Evolutionary conservation across 192 early-diverging fungal species (phyloP).

Genomic region (Backusella liffmaniae): DNA sequence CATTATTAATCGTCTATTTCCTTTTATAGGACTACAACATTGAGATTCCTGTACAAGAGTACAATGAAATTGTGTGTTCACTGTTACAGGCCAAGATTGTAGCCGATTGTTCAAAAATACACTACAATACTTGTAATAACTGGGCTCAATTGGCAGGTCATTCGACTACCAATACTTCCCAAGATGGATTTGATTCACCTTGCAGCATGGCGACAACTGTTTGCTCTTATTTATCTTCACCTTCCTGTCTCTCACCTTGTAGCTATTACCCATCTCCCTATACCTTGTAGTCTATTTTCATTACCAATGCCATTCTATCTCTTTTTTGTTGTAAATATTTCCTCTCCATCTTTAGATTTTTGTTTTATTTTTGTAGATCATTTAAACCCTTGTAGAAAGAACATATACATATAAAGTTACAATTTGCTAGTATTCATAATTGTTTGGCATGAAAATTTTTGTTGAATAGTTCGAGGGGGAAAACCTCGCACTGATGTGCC

Average conservation of each 20-base stretch:
- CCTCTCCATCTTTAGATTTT: not conserved
- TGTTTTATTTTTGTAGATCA: not conserved
- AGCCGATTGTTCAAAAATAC: not conserved
- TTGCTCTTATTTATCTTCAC: not conserved
- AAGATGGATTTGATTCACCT: not conserved
- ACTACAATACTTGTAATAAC: not conserved
- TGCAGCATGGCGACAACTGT: not conserved
- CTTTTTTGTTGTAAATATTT: not conserved
- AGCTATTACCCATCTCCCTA: not conserved
- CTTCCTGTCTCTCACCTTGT: not conserved
- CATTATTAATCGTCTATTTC: not conserved
- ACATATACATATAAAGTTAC: not conserved
- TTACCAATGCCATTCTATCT: not conserved
- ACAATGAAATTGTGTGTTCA: not conserved
- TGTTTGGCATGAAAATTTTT: not conserved
- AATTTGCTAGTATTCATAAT: not conserved
- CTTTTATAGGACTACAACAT: slow-evolving; percentile 14
- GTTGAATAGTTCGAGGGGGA: not conserved
- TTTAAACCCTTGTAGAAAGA: not conserved
- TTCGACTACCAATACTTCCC: not conserved
- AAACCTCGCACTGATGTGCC: not conserved
- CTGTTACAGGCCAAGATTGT: not conserved
- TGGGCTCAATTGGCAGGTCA: not conserved
- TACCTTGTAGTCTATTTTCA: not conserved
- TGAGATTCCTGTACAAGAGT: not conserved